phyloP scores from a whole-genome alignment of 1,284 basidiomycete genomes.

The Gymnopus androsaceus region DNA sequence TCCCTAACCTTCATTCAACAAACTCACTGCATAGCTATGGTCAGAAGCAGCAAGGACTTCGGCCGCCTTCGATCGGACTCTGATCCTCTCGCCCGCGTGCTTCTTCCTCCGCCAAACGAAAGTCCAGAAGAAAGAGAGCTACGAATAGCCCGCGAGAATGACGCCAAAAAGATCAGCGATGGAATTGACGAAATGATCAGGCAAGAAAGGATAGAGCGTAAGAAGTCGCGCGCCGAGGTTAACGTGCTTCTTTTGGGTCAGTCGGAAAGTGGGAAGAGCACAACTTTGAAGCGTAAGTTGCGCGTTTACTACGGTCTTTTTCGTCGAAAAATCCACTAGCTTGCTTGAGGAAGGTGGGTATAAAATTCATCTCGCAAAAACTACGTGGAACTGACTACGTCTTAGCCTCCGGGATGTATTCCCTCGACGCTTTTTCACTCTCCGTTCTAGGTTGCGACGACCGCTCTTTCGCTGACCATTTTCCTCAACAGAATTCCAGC shows the following conservation, averaged over 20 bases:
- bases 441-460: background rate
- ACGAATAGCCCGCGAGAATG: constrained; percentile 62
- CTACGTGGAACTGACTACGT: no score
- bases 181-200: constrained; percentile 76
- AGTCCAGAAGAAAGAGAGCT: constrained; percentile 60
- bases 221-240: constrained; percentile 61
- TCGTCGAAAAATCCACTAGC: no score
- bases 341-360: no score
- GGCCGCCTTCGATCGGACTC: constrained; percentile 48
- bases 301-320: no score
- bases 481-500: constrained; percentile 67
- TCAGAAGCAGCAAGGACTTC: constrained; percentile 3
- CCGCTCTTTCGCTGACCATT: background rate
- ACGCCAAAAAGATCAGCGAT: constrained; percentile 73
- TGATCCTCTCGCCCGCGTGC: constrained; percentile 67
- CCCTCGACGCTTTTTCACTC: no score
- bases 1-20: background rate
- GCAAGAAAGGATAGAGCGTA: constrained; percentile 58
- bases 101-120: constrained; percentile 72
- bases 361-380: no score
- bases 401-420: no score
- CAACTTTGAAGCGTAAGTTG: constrained; percentile 83
- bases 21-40: background rate
- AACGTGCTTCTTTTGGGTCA: constrained; percentile 79
- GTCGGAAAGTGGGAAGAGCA: constrained; percentile 82